Percentiles rank a stretch among this genome's conserved stretches.
Evolutionary conservation across 331 rosid genomes (phyloP).

Genomic region (Quercus tomentella): DNA sequence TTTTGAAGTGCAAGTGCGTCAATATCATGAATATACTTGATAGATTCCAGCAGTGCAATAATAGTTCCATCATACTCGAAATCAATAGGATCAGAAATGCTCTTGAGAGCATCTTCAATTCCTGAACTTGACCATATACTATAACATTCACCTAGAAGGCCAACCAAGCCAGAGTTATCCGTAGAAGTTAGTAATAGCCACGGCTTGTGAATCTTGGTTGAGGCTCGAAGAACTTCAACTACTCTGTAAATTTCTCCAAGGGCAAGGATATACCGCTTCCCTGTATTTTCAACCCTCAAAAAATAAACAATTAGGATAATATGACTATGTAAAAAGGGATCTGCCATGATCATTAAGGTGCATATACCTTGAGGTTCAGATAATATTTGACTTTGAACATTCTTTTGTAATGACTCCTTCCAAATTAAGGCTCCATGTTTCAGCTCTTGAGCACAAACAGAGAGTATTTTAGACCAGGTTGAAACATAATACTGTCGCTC

Average conservation of each 20-base stretch:
- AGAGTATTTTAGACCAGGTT: conserved; percentile 58
- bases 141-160: conserved; percentile 56
- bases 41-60: conserved; percentile 53
- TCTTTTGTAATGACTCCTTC: conserved; percentile 56
- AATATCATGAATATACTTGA: conserved; percentile 48
- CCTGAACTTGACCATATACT: conserved; percentile 72
- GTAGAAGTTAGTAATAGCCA: conserved; percentile 55
- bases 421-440: conserved; percentile 75
- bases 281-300: conserved; percentile 34
- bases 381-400: conserved; percentile 48
- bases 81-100: conserved; percentile 34
- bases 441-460: conserved; percentile 68
- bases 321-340: conserved; percentile 7
- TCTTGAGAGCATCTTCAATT: conserved; percentile 65
- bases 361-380: conserved; percentile 61
- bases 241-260: conserved; percentile 89
- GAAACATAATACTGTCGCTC: conserved; percentile 60
- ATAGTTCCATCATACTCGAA: conserved; percentile 19
- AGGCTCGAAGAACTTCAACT: conserved; percentile 59
- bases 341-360: conserved; percentile 12
- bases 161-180: conserved; percentile 37
- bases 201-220: conserved; percentile 62
- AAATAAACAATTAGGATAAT: conserved; percentile 7
- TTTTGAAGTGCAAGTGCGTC: conserved; percentile 50
- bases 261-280: conserved; percentile 55